These are phyloP conservation scores for Eimeria tenella DNA, from an alignment of 169 alveolate species.

Conservation along the genomic window DNA sequence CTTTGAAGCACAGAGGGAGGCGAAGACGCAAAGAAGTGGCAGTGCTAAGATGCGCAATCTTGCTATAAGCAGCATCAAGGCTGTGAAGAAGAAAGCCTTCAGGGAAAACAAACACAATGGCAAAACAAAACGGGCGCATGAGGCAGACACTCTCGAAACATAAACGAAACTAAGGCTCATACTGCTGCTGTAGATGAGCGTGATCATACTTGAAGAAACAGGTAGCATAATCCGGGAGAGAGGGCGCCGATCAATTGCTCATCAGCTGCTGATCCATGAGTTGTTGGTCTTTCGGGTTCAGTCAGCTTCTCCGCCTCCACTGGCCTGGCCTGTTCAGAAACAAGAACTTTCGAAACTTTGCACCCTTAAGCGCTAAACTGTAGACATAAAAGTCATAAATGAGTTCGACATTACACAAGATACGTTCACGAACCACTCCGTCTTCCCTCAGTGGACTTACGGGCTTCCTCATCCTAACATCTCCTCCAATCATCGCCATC, in stretches of 20 bases:
- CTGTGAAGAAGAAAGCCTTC: constrained; percentile 40
- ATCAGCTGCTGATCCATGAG: background rate
- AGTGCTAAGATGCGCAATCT: constrained; percentile 48
- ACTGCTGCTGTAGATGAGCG: background rate
- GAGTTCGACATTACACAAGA: background rate
- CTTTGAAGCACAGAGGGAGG: constrained; percentile 45
- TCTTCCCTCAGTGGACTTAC: background rate
- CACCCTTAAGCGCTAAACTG: background rate
- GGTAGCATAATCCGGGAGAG: background rate
- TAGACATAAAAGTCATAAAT: background rate
- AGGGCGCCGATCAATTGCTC: background rate
- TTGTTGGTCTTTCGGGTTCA: no score
- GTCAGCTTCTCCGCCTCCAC: background rate
- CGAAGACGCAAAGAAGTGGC: constrained; percentile 66
- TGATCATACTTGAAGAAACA: constrained; percentile 1
- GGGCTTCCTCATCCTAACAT: background rate
- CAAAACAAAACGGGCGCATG: background rate
- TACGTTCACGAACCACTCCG: background rate
- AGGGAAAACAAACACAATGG: background rate
- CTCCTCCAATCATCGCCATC: background rate
- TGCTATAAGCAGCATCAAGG: constrained; percentile 50
- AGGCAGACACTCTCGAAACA: no score
- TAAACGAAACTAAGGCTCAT: no score
- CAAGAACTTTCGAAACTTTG: no score
- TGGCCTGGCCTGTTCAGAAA: background rate